Percentiles rank a stretch among this genome's conserved stretches.
phyloP scores from a whole-genome alignment of 2,329 filamentous ascomycete species.

The Balansia obtecta region DNA sequence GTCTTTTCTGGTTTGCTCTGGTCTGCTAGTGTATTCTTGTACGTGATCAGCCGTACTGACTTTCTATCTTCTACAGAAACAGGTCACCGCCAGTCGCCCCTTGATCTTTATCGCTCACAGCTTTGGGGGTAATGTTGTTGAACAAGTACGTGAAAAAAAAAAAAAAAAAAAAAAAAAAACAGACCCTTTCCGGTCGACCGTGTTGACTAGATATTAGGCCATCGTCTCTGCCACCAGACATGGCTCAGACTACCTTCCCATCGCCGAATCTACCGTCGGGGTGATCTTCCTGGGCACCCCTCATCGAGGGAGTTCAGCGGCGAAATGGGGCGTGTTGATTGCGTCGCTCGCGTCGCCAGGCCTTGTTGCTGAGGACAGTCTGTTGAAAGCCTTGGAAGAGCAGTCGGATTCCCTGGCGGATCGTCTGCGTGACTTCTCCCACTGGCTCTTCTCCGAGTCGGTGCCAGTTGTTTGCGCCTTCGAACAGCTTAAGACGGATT shows the following conservation, averaged over 20 bases:
- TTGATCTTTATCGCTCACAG: conserved; percentile 7
- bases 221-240: conserved; percentile 6
- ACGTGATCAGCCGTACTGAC: too few species aligned
- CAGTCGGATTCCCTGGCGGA: conserved; percentile 4
- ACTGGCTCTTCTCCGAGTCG: conserved; percentile 6
- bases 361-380: conserved; percentile 1
- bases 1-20: too few species aligned
- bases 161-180: background rate
- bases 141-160: conserved; percentile 1
- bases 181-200: background rate
- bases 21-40: too few species aligned
- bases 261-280: conserved; percentile 5
- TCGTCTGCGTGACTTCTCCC: conserved; percentile 8
- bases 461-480: conserved; percentile 6
- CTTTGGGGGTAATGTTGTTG: conserved; percentile 6
- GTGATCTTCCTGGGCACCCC: conserved; percentile 7
- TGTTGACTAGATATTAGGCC: background rate
- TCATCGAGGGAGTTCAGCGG: conserved; percentile 5
- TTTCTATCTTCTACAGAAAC: too few species aligned
- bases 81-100: background rate
- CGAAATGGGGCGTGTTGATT: conserved; percentile 3
- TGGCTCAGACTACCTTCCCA: conserved; percentile 1
- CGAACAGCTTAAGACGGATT: conserved; percentile 7
- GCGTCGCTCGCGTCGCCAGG: background rate
- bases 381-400: conserved; percentile 4